Conservation (phyloP, 2,329 filamentous ascomycete genomes). For the Sporothrix euskadiensis region DNA sequence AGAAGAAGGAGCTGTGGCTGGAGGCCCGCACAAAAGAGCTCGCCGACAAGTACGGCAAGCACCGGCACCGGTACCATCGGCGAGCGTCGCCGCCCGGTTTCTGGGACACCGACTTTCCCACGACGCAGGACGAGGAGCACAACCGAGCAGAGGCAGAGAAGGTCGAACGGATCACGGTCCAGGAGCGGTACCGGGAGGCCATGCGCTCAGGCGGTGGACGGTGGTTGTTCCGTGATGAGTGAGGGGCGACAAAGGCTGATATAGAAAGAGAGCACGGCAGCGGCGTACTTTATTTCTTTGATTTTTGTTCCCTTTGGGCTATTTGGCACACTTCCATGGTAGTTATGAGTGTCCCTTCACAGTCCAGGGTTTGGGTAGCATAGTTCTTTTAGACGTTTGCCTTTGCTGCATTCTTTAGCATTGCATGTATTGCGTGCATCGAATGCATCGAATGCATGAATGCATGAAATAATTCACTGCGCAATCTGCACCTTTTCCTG, state of each 20-base stretch:
- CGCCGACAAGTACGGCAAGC: conserved; percentile 74
- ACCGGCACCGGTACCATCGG: conserved; percentile 72
- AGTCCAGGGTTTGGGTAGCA: background rate
- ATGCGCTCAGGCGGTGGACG: conserved; percentile 74
- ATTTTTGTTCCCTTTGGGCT: background rate
- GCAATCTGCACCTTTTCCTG: background rate
- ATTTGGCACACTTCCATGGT: background rate
- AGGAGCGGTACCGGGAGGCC: conserved; percentile 77
- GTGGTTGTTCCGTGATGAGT: conserved; percentile 81
- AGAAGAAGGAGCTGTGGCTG: conserved; percentile 67
- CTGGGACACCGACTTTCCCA: conserved; percentile 88
- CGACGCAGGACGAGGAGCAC: conserved; percentile 73
- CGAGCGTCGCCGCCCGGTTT: conserved; percentile 78
- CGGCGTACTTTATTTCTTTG: conserved; percentile 1
- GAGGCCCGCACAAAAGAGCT: conserved; percentile 73
- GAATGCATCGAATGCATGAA: too few relatives aligned
- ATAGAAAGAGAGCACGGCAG: background rate
- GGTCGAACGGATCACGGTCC: conserved; percentile 64
- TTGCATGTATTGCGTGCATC: background rate
- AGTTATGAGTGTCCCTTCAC: background rate
- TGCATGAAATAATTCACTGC: background rate
- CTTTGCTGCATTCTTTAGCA: background rate
- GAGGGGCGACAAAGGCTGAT: background rate
- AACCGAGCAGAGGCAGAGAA: conserved; percentile 66
- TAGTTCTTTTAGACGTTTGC: background rate